Evolutionary conservation across 139 green algal genomes (phyloP).

Genomic region (Protoeuglena noctilucae): DNA sequence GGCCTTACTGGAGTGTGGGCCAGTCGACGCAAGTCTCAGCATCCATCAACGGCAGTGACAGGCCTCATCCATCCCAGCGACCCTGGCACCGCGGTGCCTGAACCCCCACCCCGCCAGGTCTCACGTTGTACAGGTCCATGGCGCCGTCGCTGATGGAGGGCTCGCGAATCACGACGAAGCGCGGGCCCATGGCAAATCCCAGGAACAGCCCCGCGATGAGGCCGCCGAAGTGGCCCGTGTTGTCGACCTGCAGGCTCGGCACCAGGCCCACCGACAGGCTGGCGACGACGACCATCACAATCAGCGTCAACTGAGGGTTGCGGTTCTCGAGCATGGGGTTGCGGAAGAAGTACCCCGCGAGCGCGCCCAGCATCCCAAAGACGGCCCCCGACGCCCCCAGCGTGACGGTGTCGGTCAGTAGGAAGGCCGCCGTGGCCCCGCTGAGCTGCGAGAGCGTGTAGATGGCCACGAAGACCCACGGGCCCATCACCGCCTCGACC

Average conservation of each 20-base stretch:
- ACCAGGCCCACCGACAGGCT: slow-evolving; percentile 1
- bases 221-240: slow-evolving; percentile 1
- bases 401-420: slow-evolving; percentile 10
- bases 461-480: slow-evolving; percentile 7
- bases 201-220: slow-evolving; percentile 1
- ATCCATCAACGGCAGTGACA: too few relatives aligned
- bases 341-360: slow-evolving; percentile 3
- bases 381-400: slow-evolving; percentile 11
- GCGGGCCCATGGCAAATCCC: slow-evolving; percentile 4
- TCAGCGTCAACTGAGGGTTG: neutral
- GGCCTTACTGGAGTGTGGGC: too few relatives aligned
- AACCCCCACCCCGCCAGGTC: too few relatives aligned
- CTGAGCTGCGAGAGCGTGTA: slow-evolving; percentile 11
- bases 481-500: slow-evolving; percentile 13
- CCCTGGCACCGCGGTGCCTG: too few relatives aligned
- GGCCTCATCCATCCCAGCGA: too few relatives aligned
- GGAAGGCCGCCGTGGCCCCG: slow-evolving; percentile 9
- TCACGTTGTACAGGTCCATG: too few relatives aligned
- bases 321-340: slow-evolving; percentile 2
- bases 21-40: too few relatives aligned
- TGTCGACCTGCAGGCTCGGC: slow-evolving; percentile 3
- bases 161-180: neutral
- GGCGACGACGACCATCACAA: neutral
- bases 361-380: slow-evolving; percentile 15
- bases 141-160: neutral